Conservation (phyloP, 176 grass and related monocot species). For the Thinopyrum elongatum region DNA sequence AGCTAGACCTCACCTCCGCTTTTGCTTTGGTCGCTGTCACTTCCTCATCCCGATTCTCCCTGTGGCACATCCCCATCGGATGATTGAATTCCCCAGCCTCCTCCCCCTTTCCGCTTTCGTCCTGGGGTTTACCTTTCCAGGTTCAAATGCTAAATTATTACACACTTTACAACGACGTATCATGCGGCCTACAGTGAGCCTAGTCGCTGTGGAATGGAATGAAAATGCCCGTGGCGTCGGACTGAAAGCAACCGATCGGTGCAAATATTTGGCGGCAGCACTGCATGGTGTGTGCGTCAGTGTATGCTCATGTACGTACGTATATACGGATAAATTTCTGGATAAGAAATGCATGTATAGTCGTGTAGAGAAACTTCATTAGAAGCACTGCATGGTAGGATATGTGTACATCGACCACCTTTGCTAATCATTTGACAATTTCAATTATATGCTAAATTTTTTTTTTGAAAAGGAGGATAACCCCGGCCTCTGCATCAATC, state of each 20-base stretch:
- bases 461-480: no score
- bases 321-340: not conserved
- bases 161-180: constrained; percentile 16
- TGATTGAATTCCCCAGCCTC: not conserved
- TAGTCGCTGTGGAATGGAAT: not conserved
- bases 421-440: no score
- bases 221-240: constrained; percentile 24
- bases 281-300: not conserved
- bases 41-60: constrained; percentile 17
- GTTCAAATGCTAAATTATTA: constrained; percentile 50
- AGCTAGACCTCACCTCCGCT: not conserved
- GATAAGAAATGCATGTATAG: constrained; percentile 15
- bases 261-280: not conserved
- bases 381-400: no score
- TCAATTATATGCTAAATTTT: no score
- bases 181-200: not conserved
- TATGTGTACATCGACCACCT: no score
- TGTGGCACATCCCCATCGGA: constrained; percentile 16
- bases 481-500: no score
- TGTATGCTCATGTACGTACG: not conserved
- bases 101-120: not conserved
- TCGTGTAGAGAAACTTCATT: no score
- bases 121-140: constrained; percentile 12
- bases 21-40: constrained; percentile 36
- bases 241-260: constrained; percentile 19